A percentile compares a stretch with the other conserved stretches of the same genome.
Conservation (phyloP, 2,329 filamentous ascomycete species). For the Dothiorella sarmentorum region DNA sequence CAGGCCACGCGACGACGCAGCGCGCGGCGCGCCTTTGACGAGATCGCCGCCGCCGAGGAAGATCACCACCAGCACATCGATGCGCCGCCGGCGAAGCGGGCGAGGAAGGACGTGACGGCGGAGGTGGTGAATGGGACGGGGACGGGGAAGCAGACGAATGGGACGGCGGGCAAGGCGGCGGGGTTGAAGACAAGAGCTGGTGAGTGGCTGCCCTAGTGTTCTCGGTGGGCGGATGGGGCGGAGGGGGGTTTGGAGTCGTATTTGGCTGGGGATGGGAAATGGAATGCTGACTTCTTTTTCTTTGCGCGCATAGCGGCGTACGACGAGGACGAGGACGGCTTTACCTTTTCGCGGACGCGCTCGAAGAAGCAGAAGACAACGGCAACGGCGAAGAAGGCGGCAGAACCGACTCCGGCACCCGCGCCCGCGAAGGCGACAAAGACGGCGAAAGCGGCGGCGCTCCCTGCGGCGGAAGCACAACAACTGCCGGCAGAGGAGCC, state of each 20-base stretch:
- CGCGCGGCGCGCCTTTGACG: slow-evolving; percentile 43
- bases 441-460: slow-evolving; percentile 15
- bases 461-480: not conserved
- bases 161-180: slow-evolving; percentile 31
- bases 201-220: slow-evolving; percentile 22
- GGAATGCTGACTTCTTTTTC: slow-evolving; percentile 19
- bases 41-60: no score
- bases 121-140: not conserved
- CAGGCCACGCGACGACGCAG: slow-evolving; percentile 44
- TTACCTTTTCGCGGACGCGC: slow-evolving; percentile 42
- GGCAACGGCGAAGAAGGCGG: slow-evolving; percentile 26
- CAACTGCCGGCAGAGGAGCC: slow-evolving; percentile 28
- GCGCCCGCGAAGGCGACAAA: slow-evolving; percentile 21
- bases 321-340: slow-evolving; percentile 48
- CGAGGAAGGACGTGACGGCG: slow-evolving; percentile 28
- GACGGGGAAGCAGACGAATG: slow-evolving; percentile 25
- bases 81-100: slow-evolving; percentile 44
- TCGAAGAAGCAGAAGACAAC: slow-evolving; percentile 31
- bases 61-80: slow-evolving; percentile 30
- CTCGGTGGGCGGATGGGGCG: slow-evolving; percentile 8
- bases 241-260: not conserved
- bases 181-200: slow-evolving; percentile 35
- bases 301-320: slow-evolving; percentile 34
- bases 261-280: not conserved
- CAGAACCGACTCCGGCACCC: slow-evolving; percentile 21